Conservation (phyloP, 1,139 yeast genomes). For the Oligophagozyma castellii region DNA sequence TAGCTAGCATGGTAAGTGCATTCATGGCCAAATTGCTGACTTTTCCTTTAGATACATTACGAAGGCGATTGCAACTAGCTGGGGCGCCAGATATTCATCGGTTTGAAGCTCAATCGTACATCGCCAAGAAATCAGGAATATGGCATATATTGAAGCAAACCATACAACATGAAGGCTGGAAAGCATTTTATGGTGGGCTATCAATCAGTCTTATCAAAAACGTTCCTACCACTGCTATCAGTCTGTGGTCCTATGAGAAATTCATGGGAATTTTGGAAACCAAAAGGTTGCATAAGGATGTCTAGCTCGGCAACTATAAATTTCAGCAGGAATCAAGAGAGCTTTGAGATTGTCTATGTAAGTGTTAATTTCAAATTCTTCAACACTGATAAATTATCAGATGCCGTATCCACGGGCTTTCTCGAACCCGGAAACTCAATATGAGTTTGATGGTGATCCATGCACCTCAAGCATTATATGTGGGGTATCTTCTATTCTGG, state of each 20-base stretch:
- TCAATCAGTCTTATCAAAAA: conserved; percentile 56
- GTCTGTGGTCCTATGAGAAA: conserved; percentile 60
- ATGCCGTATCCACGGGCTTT: too few species aligned
- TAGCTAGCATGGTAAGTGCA: conserved; percentile 72
- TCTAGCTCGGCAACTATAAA: too few species aligned
- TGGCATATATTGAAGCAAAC: conserved; percentile 27
- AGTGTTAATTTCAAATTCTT: too few species aligned
- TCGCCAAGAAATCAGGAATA: conserved; percentile 13
- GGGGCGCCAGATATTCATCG: conserved; percentile 22
- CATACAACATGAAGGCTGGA: conserved; percentile 40
- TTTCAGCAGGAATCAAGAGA: too few species aligned
- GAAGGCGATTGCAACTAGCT: conserved; percentile 66
- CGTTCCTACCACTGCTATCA: conserved; percentile 71
- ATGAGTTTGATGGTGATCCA: too few species aligned
- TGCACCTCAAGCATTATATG: too few species aligned
- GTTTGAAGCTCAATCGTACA: conserved; percentile 4
- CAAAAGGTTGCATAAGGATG: conserved; percentile 1
- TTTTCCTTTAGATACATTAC: conserved; percentile 75
- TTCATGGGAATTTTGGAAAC: conserved; percentile 10
- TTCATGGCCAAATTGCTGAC: conserved; percentile 54
- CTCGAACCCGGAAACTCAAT: too few species aligned
- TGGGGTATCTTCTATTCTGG: too few species aligned
- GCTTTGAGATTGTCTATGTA: too few species aligned
- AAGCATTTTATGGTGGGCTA: conserved; percentile 65
- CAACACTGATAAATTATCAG: too few species aligned